Percentiles rank a stretch among this genome's conserved stretches.
Evolutionary conservation across 768 basidiomycete genomes (phyloP).

Genomic region (Phaffia australis): DNA sequence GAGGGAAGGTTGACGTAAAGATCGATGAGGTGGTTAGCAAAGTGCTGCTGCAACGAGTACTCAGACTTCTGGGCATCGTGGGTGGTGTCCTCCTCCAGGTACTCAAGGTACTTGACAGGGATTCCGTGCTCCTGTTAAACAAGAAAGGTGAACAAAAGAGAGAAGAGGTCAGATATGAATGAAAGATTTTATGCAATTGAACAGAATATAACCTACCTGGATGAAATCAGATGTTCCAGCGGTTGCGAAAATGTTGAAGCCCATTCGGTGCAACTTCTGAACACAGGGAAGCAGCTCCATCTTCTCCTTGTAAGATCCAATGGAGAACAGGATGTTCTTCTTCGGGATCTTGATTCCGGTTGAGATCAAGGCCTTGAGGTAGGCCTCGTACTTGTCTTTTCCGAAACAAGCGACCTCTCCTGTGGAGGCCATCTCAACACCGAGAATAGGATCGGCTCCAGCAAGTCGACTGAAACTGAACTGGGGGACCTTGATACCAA

Average conservation of each 20-base stretch:
- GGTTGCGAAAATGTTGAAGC: slow-evolving; percentile 94
- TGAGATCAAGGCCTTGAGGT: slow-evolving; percentile 90
- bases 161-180: not conserved
- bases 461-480: slow-evolving; percentile 95
- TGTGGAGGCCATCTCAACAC: slow-evolving; percentile 99
- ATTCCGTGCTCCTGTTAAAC: slow-evolving; percentile 70
- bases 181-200: not conserved
- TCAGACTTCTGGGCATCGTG: slow-evolving; percentile 80
- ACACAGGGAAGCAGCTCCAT: slow-evolving; percentile 88
- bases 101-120: slow-evolving; percentile 94
- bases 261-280: slow-evolving; percentile 83
- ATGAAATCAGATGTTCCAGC: slow-evolving; percentile 96
- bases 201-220: slow-evolving; percentile 34
- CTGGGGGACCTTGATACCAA: slow-evolving; percentile 98
- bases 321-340: slow-evolving; percentile 94
- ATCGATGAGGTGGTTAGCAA: slow-evolving; percentile 87
- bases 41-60: slow-evolving; percentile 91
- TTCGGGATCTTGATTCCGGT: slow-evolving; percentile 89
- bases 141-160: not conserved
- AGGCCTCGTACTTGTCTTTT: slow-evolving; percentile 93
- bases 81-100: slow-evolving; percentile 52
- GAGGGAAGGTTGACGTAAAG: slow-evolving; percentile 99
- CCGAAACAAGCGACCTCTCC: slow-evolving; percentile 99
- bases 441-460: slow-evolving; percentile 92
- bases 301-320: slow-evolving; percentile 96